Conservation (phyloP, 2,329 filamentous ascomycete genomes). For the Fusarium decemcellulare region DNA sequence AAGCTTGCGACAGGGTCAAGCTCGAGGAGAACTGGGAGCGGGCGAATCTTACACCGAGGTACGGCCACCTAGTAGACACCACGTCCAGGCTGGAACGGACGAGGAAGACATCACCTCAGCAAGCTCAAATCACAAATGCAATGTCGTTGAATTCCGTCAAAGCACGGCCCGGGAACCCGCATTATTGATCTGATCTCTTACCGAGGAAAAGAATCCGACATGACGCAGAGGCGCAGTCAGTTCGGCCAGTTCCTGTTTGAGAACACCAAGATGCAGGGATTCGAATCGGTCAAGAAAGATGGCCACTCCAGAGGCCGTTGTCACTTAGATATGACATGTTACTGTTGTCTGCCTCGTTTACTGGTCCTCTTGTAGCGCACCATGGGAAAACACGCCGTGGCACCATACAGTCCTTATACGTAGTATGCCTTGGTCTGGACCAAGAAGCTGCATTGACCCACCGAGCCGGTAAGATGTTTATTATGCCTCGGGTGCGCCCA, state of each 20-base stretch:
- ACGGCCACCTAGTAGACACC: too few relatives aligned
- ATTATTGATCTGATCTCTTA: not conserved
- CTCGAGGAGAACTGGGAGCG: not conserved
- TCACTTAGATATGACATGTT: slow-evolving; percentile 62
- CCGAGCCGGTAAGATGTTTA: not conserved
- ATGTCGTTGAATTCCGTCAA: slow-evolving; percentile 1
- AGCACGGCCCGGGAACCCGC: not conserved
- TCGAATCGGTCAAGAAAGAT: slow-evolving; percentile 75
- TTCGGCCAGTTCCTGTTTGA: slow-evolving; percentile 58
- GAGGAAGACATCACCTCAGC: not conserved
- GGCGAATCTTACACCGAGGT: not conserved
- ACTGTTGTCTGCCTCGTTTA: slow-evolving; percentile 63
- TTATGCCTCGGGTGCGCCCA: not conserved
- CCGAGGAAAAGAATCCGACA: slow-evolving; percentile 2
- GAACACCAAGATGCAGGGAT: slow-evolving; percentile 52
- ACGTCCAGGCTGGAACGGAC: too few relatives aligned
- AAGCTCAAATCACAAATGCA: not conserved
- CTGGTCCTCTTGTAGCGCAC: slow-evolving; percentile 61
- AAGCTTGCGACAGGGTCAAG: slow-evolving; percentile 10
- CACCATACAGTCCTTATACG: slow-evolving; percentile 11
- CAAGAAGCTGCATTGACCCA: slow-evolving; percentile 70
- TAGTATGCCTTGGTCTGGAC: slow-evolving; percentile 12
- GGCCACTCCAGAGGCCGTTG: too few relatives aligned
- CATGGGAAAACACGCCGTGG: slow-evolving; percentile 32
- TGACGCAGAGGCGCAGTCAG: slow-evolving; percentile 48